These are phyloP conservation scores for Echinosophora koreensis DNA, from an alignment of 306 rosid genomes.

Conservation along the genomic window DNA sequence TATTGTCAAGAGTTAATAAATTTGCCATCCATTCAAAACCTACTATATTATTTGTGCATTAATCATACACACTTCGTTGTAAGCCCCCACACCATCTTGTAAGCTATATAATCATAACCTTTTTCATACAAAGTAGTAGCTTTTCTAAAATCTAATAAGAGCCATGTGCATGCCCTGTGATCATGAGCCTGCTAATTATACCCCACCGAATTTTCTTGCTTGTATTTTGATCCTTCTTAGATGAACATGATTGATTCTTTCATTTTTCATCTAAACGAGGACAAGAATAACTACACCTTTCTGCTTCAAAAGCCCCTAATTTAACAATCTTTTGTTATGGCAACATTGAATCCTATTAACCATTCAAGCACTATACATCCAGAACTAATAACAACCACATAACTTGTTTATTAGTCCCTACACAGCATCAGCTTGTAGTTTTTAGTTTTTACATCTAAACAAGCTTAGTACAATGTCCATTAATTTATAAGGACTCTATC, in stretches of 20 bases:
- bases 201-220: not conserved
- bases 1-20: not conserved
- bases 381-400: not conserved
- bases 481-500: conserved; percentile 12
- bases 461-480: conserved; percentile 22
- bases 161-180: conserved; percentile 20
- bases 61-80: conserved; percentile 23
- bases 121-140: conserved; percentile 7
- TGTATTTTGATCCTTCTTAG: not conserved
- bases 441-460: conserved; percentile 32
- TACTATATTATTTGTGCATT: not conserved
- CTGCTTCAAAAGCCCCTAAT: not conserved
- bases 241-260: conserved; percentile 1
- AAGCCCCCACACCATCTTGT: not conserved
- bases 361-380: not conserved
- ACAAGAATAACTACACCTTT: not conserved
- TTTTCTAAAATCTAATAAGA: not conserved
- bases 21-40: conserved; percentile 22
- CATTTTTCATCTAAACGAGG: not conserved
- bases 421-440: conserved; percentile 33
- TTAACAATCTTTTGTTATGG: conserved; percentile 4
- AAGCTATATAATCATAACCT: not conserved
- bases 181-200: not conserved
- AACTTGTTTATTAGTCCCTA: conserved; percentile 20
- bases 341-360: not conserved